Evolutionary conservation across 2,329 filamentous ascomycete species (phyloP).

Genomic region (Berkeleyomyces basicola): DNA sequence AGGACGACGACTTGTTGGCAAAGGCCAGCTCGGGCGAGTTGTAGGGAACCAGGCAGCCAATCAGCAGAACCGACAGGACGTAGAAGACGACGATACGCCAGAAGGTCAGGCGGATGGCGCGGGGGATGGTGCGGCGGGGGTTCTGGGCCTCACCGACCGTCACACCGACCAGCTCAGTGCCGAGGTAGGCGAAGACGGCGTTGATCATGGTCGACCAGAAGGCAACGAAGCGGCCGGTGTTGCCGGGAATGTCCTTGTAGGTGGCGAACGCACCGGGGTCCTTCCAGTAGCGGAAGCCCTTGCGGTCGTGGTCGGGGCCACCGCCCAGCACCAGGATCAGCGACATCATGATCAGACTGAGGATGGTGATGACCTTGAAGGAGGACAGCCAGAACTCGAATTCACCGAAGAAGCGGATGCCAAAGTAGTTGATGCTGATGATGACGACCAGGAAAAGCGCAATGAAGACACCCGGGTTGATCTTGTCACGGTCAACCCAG

Average conservation of each 20-base stretch:
- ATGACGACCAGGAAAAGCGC: conserved; percentile 50
- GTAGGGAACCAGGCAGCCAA: conserved; percentile 65
- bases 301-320: conserved; percentile 43
- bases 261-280: conserved; percentile 39
- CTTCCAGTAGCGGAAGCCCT: conserved; percentile 51
- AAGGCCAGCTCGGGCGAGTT: conserved; percentile 43
- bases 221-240: conserved; percentile 38
- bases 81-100: conserved; percentile 74
- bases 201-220: conserved; percentile 60
- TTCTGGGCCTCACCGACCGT: conserved; percentile 69
- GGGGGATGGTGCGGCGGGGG: conserved; percentile 58
- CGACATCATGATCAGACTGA: conserved; percentile 48
- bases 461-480: conserved; percentile 71
- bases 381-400: conserved; percentile 46
- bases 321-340: conserved; percentile 48
- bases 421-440: conserved; percentile 50
- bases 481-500: conserved; percentile 47
- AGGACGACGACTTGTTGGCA: conserved; percentile 29
- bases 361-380: conserved; percentile 51
- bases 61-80: conserved; percentile 52
- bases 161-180: conserved; percentile 61
- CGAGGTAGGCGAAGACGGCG: conserved; percentile 64
- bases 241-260: conserved; percentile 26
- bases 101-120: conserved; percentile 65
- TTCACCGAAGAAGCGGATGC: conserved; percentile 53